Conservation (phyloP, 345 rosid species). For the Angophora floribunda region DNA sequence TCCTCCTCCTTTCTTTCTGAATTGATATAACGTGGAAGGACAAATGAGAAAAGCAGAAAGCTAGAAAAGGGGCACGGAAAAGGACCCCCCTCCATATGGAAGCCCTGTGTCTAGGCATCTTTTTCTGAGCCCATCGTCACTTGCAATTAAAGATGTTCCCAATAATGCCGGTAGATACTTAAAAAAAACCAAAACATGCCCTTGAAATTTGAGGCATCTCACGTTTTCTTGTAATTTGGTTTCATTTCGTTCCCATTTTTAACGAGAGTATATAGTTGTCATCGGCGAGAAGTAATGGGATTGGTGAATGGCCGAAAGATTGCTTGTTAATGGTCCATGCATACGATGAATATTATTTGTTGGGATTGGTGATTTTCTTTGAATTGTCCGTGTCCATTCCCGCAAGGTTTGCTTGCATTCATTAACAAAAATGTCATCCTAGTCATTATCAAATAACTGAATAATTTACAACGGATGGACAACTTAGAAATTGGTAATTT, state of each 20-base stretch:
- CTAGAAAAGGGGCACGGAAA: background rate
- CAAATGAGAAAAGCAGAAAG: constrained; percentile 14
- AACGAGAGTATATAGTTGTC: background rate
- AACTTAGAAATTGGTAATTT: background rate
- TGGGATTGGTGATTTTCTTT: background rate
- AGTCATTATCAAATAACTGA: background rate
- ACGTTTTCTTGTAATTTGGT: background rate
- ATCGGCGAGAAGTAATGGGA: background rate
- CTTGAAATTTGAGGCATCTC: background rate
- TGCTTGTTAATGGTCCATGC: background rate
- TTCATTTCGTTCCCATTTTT: background rate
- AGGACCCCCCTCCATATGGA: background rate
- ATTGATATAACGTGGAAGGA: constrained; percentile 35
- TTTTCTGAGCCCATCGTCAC: constrained; percentile 13
- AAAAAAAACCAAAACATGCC: background rate
- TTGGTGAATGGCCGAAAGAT: background rate
- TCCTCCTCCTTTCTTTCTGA: constrained; percentile 4
- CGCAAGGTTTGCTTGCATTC: background rate
- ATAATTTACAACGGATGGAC: background rate
- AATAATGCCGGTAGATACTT: background rate
- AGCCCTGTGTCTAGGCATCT: constrained; percentile 9
- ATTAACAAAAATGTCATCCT: background rate
- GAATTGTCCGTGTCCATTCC: background rate
- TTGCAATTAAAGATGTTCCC: background rate
- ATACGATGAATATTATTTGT: background rate